Evolutionary conservation across 371 early-diverging fungal species (phyloP).

Genomic region (Syncephalis plumigaleata): DNA sequence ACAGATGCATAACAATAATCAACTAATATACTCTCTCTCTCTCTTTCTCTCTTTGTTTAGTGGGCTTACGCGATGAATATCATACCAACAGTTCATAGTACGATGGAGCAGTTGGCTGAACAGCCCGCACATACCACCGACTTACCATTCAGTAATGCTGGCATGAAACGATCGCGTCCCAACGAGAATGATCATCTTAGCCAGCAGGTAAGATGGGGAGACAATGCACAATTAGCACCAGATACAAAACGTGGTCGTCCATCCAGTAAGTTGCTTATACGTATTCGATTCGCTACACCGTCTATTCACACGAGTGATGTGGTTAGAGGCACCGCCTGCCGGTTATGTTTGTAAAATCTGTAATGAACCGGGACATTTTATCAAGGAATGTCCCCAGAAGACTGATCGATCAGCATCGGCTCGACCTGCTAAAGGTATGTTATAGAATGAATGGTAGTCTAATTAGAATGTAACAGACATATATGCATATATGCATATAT

Average conservation of each 20-base stretch:
- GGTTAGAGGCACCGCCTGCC: conserved; percentile 12
- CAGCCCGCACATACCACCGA: conserved; percentile 35
- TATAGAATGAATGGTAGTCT: no score
- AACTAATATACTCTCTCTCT: no score
- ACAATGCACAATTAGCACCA: background rate
- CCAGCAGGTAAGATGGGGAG: no score
- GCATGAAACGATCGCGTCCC: no score
- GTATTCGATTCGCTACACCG: background rate
- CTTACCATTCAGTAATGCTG: no score
- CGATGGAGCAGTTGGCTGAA: conserved; percentile 13
- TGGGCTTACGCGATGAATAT: conserved; percentile 91
- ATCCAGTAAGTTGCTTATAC: background rate
- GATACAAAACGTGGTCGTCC: background rate
- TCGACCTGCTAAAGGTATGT: background rate
- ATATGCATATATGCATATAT: conserved; percentile 1
- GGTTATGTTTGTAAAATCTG: conserved; percentile 39
- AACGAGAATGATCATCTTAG: no score
- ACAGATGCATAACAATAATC: no score
- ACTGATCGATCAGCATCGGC: background rate
- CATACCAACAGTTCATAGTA: conserved; percentile 33
- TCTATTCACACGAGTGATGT: background rate
- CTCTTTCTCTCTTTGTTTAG: no score
- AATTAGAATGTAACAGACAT: no score
- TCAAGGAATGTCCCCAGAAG: conserved; percentile 37
- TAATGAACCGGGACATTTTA: conserved; percentile 33